A percentile compares a stretch with the other conserved stretches of the same genome.
Conservation (phyloP, 1,139 yeast species). For the Keqinozyma sinolaborantium region DNA sequence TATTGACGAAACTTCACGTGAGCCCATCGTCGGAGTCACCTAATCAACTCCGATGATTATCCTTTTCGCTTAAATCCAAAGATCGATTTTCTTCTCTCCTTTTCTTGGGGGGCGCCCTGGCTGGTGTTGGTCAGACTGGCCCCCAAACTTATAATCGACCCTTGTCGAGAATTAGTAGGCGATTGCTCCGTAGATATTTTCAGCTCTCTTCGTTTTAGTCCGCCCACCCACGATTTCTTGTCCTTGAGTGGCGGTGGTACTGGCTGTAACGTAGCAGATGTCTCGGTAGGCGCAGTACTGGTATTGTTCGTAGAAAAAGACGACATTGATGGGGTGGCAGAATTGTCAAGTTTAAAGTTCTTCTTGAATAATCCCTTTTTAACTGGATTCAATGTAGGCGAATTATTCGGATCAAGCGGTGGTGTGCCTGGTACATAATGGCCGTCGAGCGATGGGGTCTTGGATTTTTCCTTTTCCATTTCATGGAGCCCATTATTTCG, state of each 20-base stretch:
- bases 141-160: slow-evolving; percentile 6
- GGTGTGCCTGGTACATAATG: neutral
- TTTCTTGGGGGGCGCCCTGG: slow-evolving; percentile 9
- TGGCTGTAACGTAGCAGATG: slow-evolving; percentile 1
- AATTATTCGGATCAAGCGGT: neutral
- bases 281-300: slow-evolving; percentile 1
- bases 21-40: no score
- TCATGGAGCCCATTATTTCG: neutral
- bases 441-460: neutral
- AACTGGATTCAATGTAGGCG: neutral
- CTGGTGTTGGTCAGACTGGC: slow-evolving; percentile 1
- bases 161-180: slow-evolving; percentile 6
- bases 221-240: slow-evolving; percentile 44
- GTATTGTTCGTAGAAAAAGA: slow-evolving; percentile 1
- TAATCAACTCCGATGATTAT: neutral
- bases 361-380: slow-evolving; percentile 23
- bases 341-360: slow-evolving; percentile 24
- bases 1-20: slow-evolving; percentile 2
- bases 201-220: slow-evolving; percentile 34
- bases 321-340: slow-evolving; percentile 7
- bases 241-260: slow-evolving; percentile 14
- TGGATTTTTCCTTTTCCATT: neutral
- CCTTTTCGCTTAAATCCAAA: slow-evolving; percentile 38
- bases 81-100: slow-evolving; percentile 27
- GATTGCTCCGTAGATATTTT: slow-evolving; percentile 12